These are phyloP conservation scores for Scutellaria minor DNA, from an alignment of 257 asterid genomes.

Conservation along the genomic window DNA sequence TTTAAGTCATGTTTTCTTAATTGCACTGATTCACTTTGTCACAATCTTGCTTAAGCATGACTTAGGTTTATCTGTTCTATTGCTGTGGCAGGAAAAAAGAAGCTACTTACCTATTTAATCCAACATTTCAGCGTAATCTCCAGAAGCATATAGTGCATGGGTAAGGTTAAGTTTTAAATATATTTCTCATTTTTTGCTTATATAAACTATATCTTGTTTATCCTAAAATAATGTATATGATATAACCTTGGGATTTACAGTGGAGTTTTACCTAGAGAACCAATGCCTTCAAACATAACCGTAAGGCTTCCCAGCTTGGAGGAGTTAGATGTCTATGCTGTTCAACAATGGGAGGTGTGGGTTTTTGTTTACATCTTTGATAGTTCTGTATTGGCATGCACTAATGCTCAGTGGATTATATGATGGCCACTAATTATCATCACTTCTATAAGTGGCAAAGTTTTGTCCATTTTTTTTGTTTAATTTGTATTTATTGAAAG, in stretches of 20 bases:
- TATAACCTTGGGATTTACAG: slow-evolving; percentile 53
- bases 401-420: slow-evolving; percentile 28
- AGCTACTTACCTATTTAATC: slow-evolving; percentile 64
- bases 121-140: slow-evolving; percentile 80
- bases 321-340: slow-evolving; percentile 89
- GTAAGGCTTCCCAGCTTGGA: slow-evolving; percentile 90
- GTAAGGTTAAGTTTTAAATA: slow-evolving; percentile 48
- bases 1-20: neutral
- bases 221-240: slow-evolving; percentile 22
- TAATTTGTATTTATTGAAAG: neutral
- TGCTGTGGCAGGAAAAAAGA: slow-evolving; percentile 78
- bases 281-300: slow-evolving; percentile 81
- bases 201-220: neutral
- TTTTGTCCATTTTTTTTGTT: neutral
- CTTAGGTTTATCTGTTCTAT: slow-evolving; percentile 34
- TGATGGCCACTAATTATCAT: slow-evolving; percentile 23
- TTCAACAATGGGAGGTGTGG: slow-evolving; percentile 94
- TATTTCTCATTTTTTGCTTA: slow-evolving; percentile 3
- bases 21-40: slow-evolving; percentile 21
- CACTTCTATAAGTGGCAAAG: neutral
- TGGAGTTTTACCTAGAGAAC: slow-evolving; percentile 94
- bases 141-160: slow-evolving; percentile 86
- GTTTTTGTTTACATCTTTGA: slow-evolving; percentile 22
- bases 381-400: slow-evolving; percentile 31
- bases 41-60: slow-evolving; percentile 22